Evolutionary conservation across 1,284 basidiomycete species (phyloP).

Genomic region (Trametes polyzona): DNA sequence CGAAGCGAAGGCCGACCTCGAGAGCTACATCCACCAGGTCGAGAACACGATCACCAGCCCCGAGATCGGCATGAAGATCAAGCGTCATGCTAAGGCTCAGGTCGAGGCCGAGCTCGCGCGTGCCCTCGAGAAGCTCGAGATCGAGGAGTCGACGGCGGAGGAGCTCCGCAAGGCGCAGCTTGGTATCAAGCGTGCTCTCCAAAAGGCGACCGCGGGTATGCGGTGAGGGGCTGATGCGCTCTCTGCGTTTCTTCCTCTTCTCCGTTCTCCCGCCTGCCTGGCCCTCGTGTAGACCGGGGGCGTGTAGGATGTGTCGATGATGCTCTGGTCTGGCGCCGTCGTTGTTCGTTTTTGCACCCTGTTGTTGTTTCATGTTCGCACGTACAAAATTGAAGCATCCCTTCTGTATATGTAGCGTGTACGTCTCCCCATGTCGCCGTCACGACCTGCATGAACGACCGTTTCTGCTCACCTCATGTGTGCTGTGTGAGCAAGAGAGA

Average conservation of each 20-base stretch:
- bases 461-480: background rate
- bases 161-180: conserved; percentile 94
- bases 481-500: too few relatives aligned
- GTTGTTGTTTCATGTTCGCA: conserved; percentile 26
- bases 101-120: conserved; percentile 96
- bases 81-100: conserved; percentile 90
- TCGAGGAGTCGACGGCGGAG: conserved; percentile 90
- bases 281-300: conserved; percentile 14
- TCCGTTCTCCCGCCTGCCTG: conserved; percentile 11
- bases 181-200: conserved; percentile 90
- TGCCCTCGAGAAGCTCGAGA: conserved; percentile 95
- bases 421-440: conserved; percentile 1
- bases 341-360: conserved; percentile 26
- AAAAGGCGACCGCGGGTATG: conserved; percentile 91
- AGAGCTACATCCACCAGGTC: conserved; percentile 94
- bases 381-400: conserved; percentile 26
- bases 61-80: conserved; percentile 96
- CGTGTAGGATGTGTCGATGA: conserved; percentile 25
- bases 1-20: conserved; percentile 95
- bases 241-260: too few relatives aligned
- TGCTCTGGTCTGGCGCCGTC: conserved; percentile 23
- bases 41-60: conserved; percentile 93
- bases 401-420: conserved; percentile 23
- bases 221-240: conserved; percentile 69
- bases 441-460: conserved; percentile 10